phyloP scores from a whole-genome alignment of 352 stramenopile species.

The Phytopythium kandeliae region DNA sequence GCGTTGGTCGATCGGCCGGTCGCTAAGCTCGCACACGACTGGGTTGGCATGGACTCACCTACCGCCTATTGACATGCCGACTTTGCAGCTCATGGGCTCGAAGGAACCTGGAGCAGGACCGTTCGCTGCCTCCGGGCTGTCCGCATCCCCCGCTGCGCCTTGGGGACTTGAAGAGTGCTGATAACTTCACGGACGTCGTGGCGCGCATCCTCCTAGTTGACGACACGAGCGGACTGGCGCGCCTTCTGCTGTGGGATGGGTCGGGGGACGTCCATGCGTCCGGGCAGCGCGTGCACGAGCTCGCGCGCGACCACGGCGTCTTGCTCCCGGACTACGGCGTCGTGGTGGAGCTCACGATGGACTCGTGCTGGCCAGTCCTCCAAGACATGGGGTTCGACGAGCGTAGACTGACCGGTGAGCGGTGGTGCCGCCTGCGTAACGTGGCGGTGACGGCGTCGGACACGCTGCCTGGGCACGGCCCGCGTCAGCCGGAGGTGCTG shows the following conservation, averaged over 20 bases:
- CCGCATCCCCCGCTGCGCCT: constrained; percentile 32
- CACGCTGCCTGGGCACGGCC: constrained; percentile 8
- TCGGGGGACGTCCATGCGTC: constrained; percentile 27
- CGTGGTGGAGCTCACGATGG: constrained; percentile 56
- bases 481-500: constrained; percentile 12
- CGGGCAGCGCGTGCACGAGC: constrained; percentile 8
- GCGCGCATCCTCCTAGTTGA: constrained; percentile 48
- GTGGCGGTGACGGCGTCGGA: constrained; percentile 40
- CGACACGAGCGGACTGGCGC: constrained; percentile 17
- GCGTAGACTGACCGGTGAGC: constrained; percentile 12
- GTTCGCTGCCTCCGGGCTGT: constrained; percentile 44
- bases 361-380: constrained; percentile 63
- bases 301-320: constrained; percentile 13
- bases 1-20: no score
- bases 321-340: constrained; percentile 28
- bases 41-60: background rate
- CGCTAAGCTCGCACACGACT: no score
- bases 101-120: constrained; percentile 30
- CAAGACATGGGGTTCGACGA: constrained; percentile 45
- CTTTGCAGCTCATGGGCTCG: constrained; percentile 41
- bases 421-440: constrained; percentile 78
- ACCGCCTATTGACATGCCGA: background rate
- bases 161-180: constrained; percentile 29
- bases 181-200: constrained; percentile 57
- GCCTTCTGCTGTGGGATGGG: constrained; percentile 66